Evolutionary conservation across 257 asterid species (phyloP), one percentile per base, ranked within the genome.

Genomic region (Solanum okadae): DNA sequence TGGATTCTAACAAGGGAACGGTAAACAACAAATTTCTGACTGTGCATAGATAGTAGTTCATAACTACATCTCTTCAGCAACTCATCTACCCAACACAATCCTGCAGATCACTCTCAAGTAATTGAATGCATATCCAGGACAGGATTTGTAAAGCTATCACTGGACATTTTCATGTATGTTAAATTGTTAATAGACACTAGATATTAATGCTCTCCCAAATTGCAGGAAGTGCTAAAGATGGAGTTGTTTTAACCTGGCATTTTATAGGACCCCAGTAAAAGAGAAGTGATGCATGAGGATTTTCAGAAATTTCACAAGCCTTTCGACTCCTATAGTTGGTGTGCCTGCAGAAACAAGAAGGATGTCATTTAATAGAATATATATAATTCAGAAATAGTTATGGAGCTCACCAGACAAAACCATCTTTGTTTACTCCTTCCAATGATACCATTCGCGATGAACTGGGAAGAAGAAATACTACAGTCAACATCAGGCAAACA

Each of bases 381-480:
- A 29, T 81, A 46, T 29, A 46, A 38, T 49, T 78, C 42, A 87
- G 88, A 44, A 89, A 86, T 42, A 85, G 76, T 86, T 72, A 89
- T 82, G 83, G 90, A 88, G 70, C 91, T 91, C 87, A 95, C 98
- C 98, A 95, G 90, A 94, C 93, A 86, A 95, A 94, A 88, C 98
- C 94, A 88, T 90, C 92, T 84, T 89, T 89, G 91, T 93, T 95
- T 83, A 93, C 87, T 89, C 95, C 95, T 92, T 94, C 92, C 88
- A 95, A 94, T 93, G 92, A 88, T 40, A 95, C 95, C 96, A 94
- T 92, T 90, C 97, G 95, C 29, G 95, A 95, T 16, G 98, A 94
- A 86, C 98, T 95, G 94, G 59, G 63, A 27, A 82, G 87, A 70
- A 15, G 76, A 67, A 46, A 86, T 23, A 35, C 42, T 42, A 79